Evolutionary conservation across 1,139 yeast genomes (phyloP), one percentile per base, ranked within the genome.

Genomic region (Candida glucosophila): DNA sequence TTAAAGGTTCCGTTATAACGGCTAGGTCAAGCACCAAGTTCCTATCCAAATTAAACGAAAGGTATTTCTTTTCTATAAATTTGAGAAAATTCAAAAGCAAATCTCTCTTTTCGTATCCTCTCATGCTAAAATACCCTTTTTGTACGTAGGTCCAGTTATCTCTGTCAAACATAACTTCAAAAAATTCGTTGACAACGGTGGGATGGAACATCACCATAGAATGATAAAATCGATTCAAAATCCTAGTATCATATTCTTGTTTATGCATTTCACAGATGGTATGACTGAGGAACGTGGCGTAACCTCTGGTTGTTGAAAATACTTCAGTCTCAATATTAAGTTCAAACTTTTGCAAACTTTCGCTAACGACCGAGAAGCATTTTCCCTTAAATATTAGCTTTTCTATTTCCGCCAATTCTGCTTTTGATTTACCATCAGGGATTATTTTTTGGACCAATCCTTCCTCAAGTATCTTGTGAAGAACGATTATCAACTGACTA

Each of bases 351-450:
- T 30, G 16, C 13, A 24, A 29, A 1, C 35, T 36, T 31, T 61
- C 65, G 22, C 47, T 49, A 6, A 48, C 38, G 4, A 45, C 27
- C 1, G 57, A 29, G 24, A 49, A 52, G 4, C 41, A 29, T 25
- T 40, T 46, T 0, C 70, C 69, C 27, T 47, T 56, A 35, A 55
- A 62, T 5, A 64, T 11, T 6, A 62, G 36, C 29, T 55, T 58
- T 27, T 61, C 65, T 8, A 60, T 34, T 29, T 62, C 69, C 26
- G 45, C 52, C 5, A 37, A 23, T 23, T 52, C 51, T 5, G 43
- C 13, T 3, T 29, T 29, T 2, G 26, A 28, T 6, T 15, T 15
- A 13, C 31, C 13, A 4, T 12, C 12, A 5, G 12, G 9, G 14
- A 43, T 25, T 20, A 56, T 28, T 3, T 24, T 29, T 4, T 19